These are phyloP conservation scores for Paecilomyces formosus DNA, from an alignment of 2,329 filamentous ascomycete genomes.

Conservation along the genomic window DNA sequence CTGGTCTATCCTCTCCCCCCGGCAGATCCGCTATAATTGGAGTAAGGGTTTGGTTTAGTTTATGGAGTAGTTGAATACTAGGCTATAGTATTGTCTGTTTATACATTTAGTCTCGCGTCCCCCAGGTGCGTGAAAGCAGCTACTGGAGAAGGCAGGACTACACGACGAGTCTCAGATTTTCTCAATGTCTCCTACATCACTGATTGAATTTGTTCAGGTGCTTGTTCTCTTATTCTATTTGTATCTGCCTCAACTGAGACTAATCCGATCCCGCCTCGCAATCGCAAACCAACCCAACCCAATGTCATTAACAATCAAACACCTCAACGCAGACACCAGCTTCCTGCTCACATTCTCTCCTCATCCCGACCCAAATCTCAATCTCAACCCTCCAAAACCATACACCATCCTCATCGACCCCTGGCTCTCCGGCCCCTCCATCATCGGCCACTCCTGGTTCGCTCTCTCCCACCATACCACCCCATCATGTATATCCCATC, in stretches of 20 bases:
- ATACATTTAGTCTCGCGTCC: not conserved
- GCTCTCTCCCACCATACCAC: constrained; percentile 51
- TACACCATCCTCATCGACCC: constrained; percentile 67
- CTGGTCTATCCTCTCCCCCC: too few species aligned
- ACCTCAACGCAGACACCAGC: constrained; percentile 24
- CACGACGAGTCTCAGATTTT: not conserved
- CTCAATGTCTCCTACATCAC: not conserved
- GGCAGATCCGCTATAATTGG: too few species aligned
- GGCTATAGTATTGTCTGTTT: not conserved
- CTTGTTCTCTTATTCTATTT: too few species aligned
- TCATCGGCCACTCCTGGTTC: constrained; percentile 54
- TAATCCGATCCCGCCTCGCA: not conserved
- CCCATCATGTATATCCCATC: constrained; percentile 50
- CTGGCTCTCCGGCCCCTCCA: constrained; percentile 57
- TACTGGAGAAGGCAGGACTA: not conserved
- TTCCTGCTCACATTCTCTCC: constrained; percentile 25
- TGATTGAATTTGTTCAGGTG: too few species aligned
- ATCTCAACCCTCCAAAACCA: constrained; percentile 13
- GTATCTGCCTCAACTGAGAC: too few species aligned
- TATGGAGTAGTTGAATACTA: not conserved
- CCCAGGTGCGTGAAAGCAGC: too few species aligned
- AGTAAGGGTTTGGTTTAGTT: not conserved
- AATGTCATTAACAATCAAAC: constrained; percentile 18
- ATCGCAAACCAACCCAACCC: not conserved
- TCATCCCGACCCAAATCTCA: not conserved